Evolutionary conservation across 805 yeast species (phyloP).

Genomic region (Sungouiozyma ichnusensis): DNA sequence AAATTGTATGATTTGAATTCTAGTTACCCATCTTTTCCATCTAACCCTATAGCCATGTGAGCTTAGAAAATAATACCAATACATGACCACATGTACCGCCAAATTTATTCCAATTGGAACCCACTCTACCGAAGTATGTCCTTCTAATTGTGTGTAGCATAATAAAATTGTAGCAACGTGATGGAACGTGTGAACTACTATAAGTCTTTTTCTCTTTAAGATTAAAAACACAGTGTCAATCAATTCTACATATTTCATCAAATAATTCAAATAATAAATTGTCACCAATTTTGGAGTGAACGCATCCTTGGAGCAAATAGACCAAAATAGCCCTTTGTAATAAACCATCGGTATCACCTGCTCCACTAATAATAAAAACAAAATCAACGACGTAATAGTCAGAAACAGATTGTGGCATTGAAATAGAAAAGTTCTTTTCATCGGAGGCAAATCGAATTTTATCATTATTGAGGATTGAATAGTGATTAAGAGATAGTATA

Average conservation of each 20-base stretch:
- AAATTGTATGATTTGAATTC: slow-evolving; percentile 71
- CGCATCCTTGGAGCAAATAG: slow-evolving; percentile 55
- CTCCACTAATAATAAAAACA: slow-evolving; percentile 52
- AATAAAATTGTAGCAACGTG: slow-evolving; percentile 79
- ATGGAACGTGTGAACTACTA: slow-evolving; percentile 73
- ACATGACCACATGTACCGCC: slow-evolving; percentile 75
- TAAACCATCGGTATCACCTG: slow-evolving; percentile 62
- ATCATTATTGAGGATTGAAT: slow-evolving; percentile 26
- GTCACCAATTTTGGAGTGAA: slow-evolving; percentile 62
- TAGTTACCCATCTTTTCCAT: slow-evolving; percentile 88
- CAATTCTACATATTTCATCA: slow-evolving; percentile 64
- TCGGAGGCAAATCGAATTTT: slow-evolving; percentile 40
- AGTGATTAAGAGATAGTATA: slow-evolving; percentile 49
- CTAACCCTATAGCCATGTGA: slow-evolving; percentile 78
- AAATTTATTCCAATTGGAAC: slow-evolving; percentile 65
- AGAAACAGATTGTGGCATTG: slow-evolving; percentile 60
- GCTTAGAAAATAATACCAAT: slow-evolving; percentile 74
- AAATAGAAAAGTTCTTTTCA: slow-evolving; percentile 53
- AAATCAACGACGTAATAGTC: slow-evolving; percentile 47
- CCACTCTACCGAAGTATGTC: slow-evolving; percentile 71
- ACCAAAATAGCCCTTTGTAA: slow-evolving; percentile 52
- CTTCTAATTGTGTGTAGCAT: slow-evolving; percentile 70
- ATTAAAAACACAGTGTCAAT: slow-evolving; percentile 68
- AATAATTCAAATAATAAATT: slow-evolving; percentile 63
- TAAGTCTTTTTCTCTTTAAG: slow-evolving; percentile 63